These are phyloP conservation scores for Monilinia laxa DNA, from an alignment of 2,329 filamentous ascomycete genomes.

Conservation along the genomic window DNA sequence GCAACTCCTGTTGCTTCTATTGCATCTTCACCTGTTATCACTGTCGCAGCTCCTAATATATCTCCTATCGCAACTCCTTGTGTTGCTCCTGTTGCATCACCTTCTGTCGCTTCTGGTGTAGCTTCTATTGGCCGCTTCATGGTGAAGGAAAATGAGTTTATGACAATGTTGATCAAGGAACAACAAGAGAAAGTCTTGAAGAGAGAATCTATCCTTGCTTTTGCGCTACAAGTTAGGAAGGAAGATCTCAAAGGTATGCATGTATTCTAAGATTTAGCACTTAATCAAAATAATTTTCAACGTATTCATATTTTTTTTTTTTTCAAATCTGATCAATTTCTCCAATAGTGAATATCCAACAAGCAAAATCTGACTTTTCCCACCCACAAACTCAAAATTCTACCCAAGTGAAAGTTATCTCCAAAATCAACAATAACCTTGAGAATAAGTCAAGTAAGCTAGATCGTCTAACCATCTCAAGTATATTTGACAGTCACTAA, in stretches of 20 bases:
- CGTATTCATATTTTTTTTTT: background rate
- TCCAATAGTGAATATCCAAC: slow-evolving; percentile 8
- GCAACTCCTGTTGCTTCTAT: background rate
- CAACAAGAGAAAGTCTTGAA: slow-evolving; percentile 8
- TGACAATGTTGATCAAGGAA: slow-evolving; percentile 10
- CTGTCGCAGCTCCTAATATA: background rate
- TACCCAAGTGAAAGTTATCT: background rate
- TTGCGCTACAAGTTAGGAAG: too few relatives aligned
- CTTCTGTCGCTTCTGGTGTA: background rate
- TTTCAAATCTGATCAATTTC: background rate
- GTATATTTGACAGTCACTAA: background rate
- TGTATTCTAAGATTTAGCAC: background rate
- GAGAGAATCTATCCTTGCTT: background rate
- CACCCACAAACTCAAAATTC: background rate
- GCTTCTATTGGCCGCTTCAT: background rate
- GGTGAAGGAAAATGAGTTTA: slow-evolving; percentile 16
- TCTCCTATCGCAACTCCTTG: background rate
- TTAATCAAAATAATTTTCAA: background rate
- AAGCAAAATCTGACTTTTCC: background rate
- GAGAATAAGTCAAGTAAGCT: background rate
- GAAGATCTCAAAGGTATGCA: slow-evolving; percentile 6
- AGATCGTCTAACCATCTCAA: background rate
- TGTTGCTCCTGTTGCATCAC: background rate
- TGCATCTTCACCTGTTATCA: background rate
- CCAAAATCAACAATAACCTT: background rate